Conservation (phyloP, 768 basidiomycete genomes). For the Sporobolomyces roseus region DNA sequence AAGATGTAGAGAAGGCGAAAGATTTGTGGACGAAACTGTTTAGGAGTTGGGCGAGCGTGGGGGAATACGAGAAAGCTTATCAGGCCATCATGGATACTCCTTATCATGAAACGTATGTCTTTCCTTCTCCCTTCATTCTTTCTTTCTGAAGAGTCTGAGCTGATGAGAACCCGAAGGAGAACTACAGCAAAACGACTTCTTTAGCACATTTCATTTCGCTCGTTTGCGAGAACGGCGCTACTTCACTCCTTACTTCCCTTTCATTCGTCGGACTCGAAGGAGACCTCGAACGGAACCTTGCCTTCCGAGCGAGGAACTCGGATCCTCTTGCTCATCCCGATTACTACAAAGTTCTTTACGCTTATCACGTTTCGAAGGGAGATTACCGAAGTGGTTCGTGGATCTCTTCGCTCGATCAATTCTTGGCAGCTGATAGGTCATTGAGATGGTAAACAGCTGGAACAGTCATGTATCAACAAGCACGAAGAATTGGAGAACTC, state of each 20-base stretch:
- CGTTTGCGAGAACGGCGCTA: conserved; percentile 86
- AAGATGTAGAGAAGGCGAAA: conserved; percentile 55
- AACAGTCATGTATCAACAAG: conserved; percentile 87
- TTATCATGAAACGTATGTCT: conserved; percentile 70
- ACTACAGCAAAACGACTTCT: conserved; percentile 69
- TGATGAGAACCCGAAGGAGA: too few species aligned
- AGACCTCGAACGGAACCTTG: conserved; percentile 80
- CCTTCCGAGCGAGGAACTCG: conserved; percentile 89
- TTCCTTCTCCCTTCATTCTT: not conserved
- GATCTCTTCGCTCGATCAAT: conserved; percentile 42
- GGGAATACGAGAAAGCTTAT: conserved; percentile 83
- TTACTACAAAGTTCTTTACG: conserved; percentile 88
- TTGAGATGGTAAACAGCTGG: conserved; percentile 59
- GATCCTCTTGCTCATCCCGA: conserved; percentile 79
- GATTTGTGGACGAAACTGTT: conserved; percentile 77
- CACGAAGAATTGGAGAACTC: conserved; percentile 64
- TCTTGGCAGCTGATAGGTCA: not conserved
- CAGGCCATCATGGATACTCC: conserved; percentile 68
- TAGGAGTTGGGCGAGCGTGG: conserved; percentile 67
- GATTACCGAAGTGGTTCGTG: conserved; percentile 92
- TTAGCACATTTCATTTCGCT: conserved; percentile 75
- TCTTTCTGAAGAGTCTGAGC: too few species aligned
- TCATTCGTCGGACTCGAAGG: conserved; percentile 79
- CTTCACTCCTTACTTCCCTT: conserved; percentile 70
- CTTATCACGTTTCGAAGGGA: conserved; percentile 80